Base-by-base conservation (phyloP, 2,329 filamentous ascomycete species). In the Neofusicoccum parvum region DNA sequence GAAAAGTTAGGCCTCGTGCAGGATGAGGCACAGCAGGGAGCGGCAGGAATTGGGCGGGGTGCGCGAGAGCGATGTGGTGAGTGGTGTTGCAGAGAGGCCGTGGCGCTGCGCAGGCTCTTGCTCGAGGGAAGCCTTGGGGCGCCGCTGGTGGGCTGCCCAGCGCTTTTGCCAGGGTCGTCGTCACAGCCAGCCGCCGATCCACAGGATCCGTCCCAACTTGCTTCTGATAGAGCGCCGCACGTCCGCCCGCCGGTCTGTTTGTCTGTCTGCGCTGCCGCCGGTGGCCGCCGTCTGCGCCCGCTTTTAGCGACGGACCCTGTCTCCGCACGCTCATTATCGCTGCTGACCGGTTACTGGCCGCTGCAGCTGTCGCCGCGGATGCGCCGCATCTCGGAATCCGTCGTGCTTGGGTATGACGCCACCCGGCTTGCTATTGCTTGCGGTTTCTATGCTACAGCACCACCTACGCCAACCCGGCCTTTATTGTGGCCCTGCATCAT, bases 291-390 rank as follows among this genome's bases (percentile, higher is more conserved):
- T 20, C n/a, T 64, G 14, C 62, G 7, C 41, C 12, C n/a, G 39
- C 56, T 43, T 23, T 14, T 32, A 54, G 36, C 49, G 14, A 20
- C 17, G 32, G 37, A 41, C 37, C 53, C 20, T 27, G 36, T 43
- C 12, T 27, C 12, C 53, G 53, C 37, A 12, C 15, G 32, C 49
- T 32, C 27, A 14, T 12, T 11, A 15, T 20, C 17, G 37, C 37
- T 11, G n/a, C 51, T 32, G 27, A 39, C 64, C 63, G 60, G 63
- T 56, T 23, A 60, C 37, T 32, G 58, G 58, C 58, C 64, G 54
- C 54, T 68, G 66, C 67, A 60, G 62, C 50, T 69, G 34, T 17
- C 45, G 36, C 60, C 46, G 23, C 14, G 12, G 48, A 23, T 23
- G 23, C 49, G 60, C 51, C 41, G 41, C 39, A 23, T 60, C 41